A percentile compares a stretch with the other conserved stretches of the same genome.
Conservation (phyloP, 768 basidiomycete species). For the Leucosporidium creatinivorum region DNA sequence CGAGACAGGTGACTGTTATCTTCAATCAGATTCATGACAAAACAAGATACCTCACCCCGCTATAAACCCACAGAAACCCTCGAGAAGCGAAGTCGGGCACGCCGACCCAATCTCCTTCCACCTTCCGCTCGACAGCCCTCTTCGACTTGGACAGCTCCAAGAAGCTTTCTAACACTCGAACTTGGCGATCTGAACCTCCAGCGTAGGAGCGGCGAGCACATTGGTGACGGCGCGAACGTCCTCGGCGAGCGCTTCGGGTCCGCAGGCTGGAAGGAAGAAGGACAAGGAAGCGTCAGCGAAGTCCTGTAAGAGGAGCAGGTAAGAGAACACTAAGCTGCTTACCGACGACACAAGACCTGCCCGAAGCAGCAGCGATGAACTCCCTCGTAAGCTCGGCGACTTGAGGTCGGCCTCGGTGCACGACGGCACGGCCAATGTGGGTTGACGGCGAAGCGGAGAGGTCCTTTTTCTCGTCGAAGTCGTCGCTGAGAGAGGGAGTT, state of each 20-base stretch:
- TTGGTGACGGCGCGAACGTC: not conserved
- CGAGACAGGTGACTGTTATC: no score
- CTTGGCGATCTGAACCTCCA: not conserved
- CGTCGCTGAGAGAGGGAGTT: not conserved
- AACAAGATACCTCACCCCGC: no score
- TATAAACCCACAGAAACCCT: no score
- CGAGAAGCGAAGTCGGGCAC: no score
- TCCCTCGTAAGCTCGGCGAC: not conserved
- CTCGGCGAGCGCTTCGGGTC: not conserved
- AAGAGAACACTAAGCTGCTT: no score
- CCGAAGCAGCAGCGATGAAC: not conserved
- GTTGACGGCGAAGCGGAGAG: not conserved
- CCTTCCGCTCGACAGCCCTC: no score
- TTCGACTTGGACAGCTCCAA: no score
- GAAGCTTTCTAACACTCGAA: not conserved
- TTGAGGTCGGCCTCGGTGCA: not conserved
- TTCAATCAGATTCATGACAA: no score
- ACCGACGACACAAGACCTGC: not conserved
- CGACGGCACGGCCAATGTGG: not conserved
- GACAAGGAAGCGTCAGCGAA: not conserved
- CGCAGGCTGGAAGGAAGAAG: not conserved
- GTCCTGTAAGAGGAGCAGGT: no score
- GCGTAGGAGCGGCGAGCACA: not conserved
- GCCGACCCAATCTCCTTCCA: no score
- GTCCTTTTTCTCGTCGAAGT: not conserved